Base-by-base conservation (phyloP, 495 filamentous ascomycete species). In the Tuber umbilicatum region DNA sequence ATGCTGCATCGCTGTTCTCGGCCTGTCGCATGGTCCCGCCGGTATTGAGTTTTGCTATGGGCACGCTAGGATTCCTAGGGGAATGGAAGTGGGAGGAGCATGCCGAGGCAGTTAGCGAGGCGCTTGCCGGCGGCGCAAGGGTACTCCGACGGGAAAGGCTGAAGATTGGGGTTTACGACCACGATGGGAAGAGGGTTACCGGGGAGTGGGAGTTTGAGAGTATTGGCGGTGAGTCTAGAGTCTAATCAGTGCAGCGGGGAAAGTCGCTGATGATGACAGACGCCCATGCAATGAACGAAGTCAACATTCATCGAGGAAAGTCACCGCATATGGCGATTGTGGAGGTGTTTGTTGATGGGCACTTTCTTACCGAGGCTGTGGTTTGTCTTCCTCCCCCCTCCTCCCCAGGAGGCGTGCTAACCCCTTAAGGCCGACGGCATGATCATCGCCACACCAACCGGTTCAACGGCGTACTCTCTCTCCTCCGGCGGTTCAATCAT, bases 41-140 rank as follows among this genome's bases (percentile, higher is more conserved):
- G 0, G 90, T 98, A n/a, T 86, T 99, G 37, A 91, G 91, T 17
- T 99, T 99, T 84, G 94, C 93, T 82, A 97, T 99, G 94, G 95
- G 95, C 9, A 94, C 94, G 0, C 85, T 99, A 2, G 95, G 95
- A 0, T 99, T 99, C 76, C 85, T 99, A 27, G 94, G 94, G 45
- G 95, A 98, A 84, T 98, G 94, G 94, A 94, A 93, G 77, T 97
- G 97, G 83, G 85, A 86, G 17, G 94, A 98, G 78, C 91, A 94
- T 83, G 94, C 94, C 81, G 87, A 91, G 38, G 95, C 94, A 0
- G 97, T 95, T 84, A 87, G 93, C 39, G 93, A 97, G 82, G 92
- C 95, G 39, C 97, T 88, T 37, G 85, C 82, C 0, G 83, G 84
- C 38, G 81, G 83, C 68, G 86, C 86, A 67, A 81, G 84, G 35